Conservation (phyloP, 441 rosid species). For the Eutrema salsugineum region DNA sequence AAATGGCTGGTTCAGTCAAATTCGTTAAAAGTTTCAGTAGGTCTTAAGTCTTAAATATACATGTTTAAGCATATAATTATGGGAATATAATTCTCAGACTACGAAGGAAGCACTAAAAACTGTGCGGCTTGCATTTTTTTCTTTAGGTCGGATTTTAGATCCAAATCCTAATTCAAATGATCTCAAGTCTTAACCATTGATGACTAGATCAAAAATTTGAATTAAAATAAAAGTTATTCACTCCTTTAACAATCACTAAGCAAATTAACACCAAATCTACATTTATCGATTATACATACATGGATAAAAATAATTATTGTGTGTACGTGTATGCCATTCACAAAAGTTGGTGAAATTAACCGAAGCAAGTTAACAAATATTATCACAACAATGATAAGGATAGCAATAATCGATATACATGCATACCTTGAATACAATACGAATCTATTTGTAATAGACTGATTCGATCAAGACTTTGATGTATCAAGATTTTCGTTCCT, state of each 20-base stretch:
- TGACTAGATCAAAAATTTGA: background rate
- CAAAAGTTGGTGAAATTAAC: constrained; percentile 21
- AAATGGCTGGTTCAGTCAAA: background rate
- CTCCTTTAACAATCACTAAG: background rate
- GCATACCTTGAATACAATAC: constrained; percentile 19
- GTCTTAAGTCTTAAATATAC: background rate
- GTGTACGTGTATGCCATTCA: constrained; percentile 21
- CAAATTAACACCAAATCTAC: background rate
- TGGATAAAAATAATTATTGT: too few species aligned
- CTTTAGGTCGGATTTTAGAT: background rate
- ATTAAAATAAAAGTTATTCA: background rate
- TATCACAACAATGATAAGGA: constrained; percentile 12
- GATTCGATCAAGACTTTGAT: constrained; percentile 12
- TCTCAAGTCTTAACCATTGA: background rate
- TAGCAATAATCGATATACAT: constrained; percentile 17
- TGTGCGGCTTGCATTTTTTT: background rate
- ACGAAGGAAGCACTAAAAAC: background rate
- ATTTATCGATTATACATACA: too few species aligned
- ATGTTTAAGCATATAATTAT: background rate
- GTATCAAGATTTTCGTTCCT: background rate
- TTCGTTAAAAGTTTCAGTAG: background rate
- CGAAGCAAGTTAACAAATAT: constrained; percentile 13
- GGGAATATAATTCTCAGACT: background rate
- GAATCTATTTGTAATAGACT: constrained; percentile 29
- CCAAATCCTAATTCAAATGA: background rate